Conservation (phyloP, 148 eudicot genomes). For the Cornus kousa region DNA sequence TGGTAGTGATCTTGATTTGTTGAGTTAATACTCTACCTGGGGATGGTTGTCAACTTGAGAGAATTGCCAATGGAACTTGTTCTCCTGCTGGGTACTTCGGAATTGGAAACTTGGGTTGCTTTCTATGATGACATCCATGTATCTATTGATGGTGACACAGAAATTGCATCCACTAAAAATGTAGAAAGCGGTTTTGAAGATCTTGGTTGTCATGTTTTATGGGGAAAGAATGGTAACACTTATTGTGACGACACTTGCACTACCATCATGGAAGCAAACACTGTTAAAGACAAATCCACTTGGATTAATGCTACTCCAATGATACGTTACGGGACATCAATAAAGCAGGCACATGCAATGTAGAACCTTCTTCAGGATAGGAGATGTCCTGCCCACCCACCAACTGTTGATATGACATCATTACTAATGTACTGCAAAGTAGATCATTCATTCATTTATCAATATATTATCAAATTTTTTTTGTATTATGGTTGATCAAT, state of each 20-base stretch:
- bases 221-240: conserved; percentile 96
- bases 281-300: conserved; percentile 91
- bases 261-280: conserved; percentile 94
- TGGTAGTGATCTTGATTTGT: too few relatives aligned
- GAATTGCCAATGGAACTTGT: conserved; percentile 87
- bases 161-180: conserved; percentile 89
- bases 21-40: too few relatives aligned
- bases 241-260: conserved; percentile 95
- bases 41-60: conserved; percentile 98
- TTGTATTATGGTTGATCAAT: too few relatives aligned
- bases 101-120: conserved; percentile 95
- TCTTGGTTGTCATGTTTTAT: conserved; percentile 97
- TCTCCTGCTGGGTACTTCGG: conserved; percentile 99
- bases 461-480: too few relatives aligned
- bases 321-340: too few relatives aligned
- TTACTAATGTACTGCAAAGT: too few relatives aligned
- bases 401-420: too few relatives aligned
- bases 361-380: too few relatives aligned
- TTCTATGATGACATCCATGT: conserved; percentile 96
- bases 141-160: conserved; percentile 95
- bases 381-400: too few relatives aligned
- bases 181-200: conserved; percentile 85
- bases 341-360: too few relatives aligned
- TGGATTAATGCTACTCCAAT: too few relatives aligned
- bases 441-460: too few relatives aligned